Base-by-base conservation (phyloP, 2,329 filamentous ascomycete species). In the Aspergillus chevalieri region DNA sequence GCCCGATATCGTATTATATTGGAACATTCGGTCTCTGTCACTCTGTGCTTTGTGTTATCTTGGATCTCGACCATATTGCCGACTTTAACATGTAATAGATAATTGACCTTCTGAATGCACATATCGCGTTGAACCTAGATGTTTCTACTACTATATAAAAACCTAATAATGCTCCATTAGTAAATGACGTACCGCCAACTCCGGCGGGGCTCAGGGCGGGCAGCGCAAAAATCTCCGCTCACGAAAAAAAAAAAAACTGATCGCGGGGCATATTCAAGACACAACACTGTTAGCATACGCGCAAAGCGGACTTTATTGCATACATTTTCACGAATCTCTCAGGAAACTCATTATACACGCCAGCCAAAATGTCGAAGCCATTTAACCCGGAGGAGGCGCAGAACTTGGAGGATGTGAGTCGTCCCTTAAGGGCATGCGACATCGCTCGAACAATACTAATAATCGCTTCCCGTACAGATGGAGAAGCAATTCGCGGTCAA, bases 401-500 rank as follows among this genome's bases (percentile, higher is more conserved):
- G 65, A 88, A 88, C 71, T 76, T 84, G 57, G 81, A 85, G 69
- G 83, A 86, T 72, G 81, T 83, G 70, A 58, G 85, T 70, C 21
- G 42, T 47, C 24, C 34, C 19, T 8, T 33, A 5, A 22, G 4
- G 43, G 12, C 34, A 21, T 19, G 34, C 26, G 42, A 22, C 10
- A 17, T 26, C 14, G 10, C n/a, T 38, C 17, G 34, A 43, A 24
- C 36, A 46, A 52, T 39, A 52, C 49, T 47, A 47, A 51, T 50
- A 52, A 65, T 71, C 47, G 66, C 54, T 26, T 48, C 48, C 28
- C 6, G 7, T 44, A 39, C 58, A 95, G 88, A 96, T 98, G 69
- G 93, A 98, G 81, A 95, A 96, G 80, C 93, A 97, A 72, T 98
- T 98, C 65, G 93, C 93, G 26, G 93, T 98, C 63, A 97, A 97